Base-by-base conservation (phyloP, 2,329 filamentous ascomycete genomes). In the Phoma sp. region DNA sequence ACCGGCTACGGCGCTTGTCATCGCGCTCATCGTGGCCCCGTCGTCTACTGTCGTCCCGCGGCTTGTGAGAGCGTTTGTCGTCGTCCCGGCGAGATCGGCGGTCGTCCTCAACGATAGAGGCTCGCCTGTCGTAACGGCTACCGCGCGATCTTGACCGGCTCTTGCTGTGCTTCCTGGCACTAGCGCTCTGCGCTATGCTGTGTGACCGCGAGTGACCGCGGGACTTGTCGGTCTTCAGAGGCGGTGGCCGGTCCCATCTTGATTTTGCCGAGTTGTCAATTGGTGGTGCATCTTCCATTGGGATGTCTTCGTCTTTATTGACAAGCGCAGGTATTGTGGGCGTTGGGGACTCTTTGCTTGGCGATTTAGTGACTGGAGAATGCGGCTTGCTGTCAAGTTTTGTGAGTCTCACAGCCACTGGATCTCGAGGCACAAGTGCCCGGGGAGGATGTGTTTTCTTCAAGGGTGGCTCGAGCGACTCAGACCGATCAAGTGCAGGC, bases 391-490 rank as follows among this genome's bases (percentile, higher is more conserved):
- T 63, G 6, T 73, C 71, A 2, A 69, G 60, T 36, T 66, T 74
- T 10, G 65, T 62, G n/a, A 72, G 59, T 29, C 70, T 67, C 25
- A 64, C 53, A 27, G 68, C 51, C 22, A 59, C 58, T 8, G 74
- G 73, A 33, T 75, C 72, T 43, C 73, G 66, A 6, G 73, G 71
- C 1, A 73, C 70, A 43, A 75, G 64, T 4, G 72, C 69, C 36
- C 73, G 74, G 13, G 72, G 71, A 8, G 72, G 67, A 1, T 72
- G 71, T 13, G 70, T 67, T 62, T 75, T 77, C 12, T 71, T 71
- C 54, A 68, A 60, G 17, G 75, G 74, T 33, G 74, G 73, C 47
- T 77, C 74, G 6, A 77, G 65, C 6, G 74, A 76, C 52, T 71
- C 74, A 1, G 74, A 76, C 24, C 73, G 67, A 43, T 74, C 73